A percentile compares a stretch with the other conserved stretches of the same genome.
These are phyloP conservation scores for Aspergillus spinulosporus DNA, from an alignment of 2,329 filamentous ascomycete species.

Conservation along the genomic window DNA sequence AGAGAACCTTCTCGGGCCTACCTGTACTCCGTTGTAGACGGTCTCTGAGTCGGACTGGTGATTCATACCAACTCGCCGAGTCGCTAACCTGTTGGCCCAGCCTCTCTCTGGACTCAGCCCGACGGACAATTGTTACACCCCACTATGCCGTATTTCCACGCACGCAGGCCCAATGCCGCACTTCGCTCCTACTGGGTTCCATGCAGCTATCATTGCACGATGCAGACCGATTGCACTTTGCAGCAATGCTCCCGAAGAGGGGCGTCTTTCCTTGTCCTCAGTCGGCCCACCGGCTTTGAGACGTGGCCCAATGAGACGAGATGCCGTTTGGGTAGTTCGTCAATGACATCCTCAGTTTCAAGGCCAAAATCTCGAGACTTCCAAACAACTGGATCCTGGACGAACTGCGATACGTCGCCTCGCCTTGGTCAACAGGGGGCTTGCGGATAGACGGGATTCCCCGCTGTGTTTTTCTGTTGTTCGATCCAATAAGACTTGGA, in stretches of 20 bases:
- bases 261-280: slow-evolving; percentile 21
- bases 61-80: neutral
- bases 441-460: slow-evolving; percentile 30
- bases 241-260: slow-evolving; percentile 26
- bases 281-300: slow-evolving; percentile 31
- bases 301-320: slow-evolving; percentile 45
- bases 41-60: neutral
- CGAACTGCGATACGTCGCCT: slow-evolving; percentile 40
- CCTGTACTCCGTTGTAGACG: too few relatives aligned
- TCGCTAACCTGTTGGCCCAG: slow-evolving; percentile 4
- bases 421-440: slow-evolving; percentile 32
- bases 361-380: slow-evolving; percentile 29
- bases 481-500: slow-evolving; percentile 33
- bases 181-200: slow-evolving; percentile 26
- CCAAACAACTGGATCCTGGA: slow-evolving; percentile 30
- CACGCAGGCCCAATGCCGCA: slow-evolving; percentile 26
- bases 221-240: slow-evolving; percentile 29
- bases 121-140: slow-evolving; percentile 31
- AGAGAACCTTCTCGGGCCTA: neutral
- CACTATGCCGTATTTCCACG: slow-evolving; percentile 20
- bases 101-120: slow-evolving; percentile 6
- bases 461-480: slow-evolving; percentile 25
- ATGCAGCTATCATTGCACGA: slow-evolving; percentile 25
- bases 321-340: slow-evolving; percentile 34
- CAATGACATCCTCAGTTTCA: slow-evolving; percentile 34